Percentiles rank a stretch among this genome's conserved stretches.
These are phyloP conservation scores for Oropetium thomaeum DNA, from an alignment of 176 grass and related monocot genomes.

Conservation along the genomic window DNA sequence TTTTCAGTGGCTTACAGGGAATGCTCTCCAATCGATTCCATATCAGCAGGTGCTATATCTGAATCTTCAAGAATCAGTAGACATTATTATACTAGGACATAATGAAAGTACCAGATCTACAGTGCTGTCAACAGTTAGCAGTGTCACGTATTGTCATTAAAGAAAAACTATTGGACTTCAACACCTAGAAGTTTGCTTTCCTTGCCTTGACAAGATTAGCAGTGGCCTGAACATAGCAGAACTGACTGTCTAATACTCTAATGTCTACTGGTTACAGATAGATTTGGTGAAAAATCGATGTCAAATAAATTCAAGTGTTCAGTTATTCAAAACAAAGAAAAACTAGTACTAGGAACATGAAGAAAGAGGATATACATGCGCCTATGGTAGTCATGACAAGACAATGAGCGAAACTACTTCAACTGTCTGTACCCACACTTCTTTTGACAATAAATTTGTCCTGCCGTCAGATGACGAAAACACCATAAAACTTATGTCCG, in stretches of 20 bases:
- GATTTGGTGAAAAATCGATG: not conserved
- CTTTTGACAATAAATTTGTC: not conserved
- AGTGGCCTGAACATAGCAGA: not conserved
- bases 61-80: not conserved
- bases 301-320: not conserved
- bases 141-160: not conserved
- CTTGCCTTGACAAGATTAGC: not conserved
- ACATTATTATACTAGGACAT: not conserved
- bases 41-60: not conserved
- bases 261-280: not conserved
- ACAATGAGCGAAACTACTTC: not conserved
- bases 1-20: too few species aligned
- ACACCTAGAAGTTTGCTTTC: not conserved
- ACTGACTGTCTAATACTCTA: not conserved
- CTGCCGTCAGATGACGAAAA: not conserved
- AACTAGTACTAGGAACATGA: not conserved
- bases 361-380: not conserved
- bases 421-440: not conserved
- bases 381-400: not conserved
- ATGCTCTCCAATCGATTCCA: too few species aligned
- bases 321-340: not conserved
- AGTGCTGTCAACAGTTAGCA: not conserved
- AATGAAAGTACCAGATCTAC: not conserved
- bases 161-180: not conserved
- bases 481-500: not conserved